phyloP scores from a whole-genome alignment of 805 yeast species.

The Saccharomyces eubayanus region DNA sequence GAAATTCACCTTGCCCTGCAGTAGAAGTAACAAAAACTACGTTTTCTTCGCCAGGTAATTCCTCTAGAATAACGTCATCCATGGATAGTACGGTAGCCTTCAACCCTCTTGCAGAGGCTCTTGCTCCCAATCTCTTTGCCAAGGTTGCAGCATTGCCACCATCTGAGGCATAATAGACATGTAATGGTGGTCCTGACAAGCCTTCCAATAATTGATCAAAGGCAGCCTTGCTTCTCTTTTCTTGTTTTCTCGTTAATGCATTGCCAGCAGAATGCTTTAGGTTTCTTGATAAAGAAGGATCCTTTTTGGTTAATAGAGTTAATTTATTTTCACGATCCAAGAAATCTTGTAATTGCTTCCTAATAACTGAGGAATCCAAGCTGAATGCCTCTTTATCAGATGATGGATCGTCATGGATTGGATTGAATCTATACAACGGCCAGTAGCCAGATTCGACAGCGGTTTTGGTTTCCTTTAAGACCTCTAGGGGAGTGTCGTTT shows the following conservation, averaged over 20 bases:
- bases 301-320: slow-evolving; percentile 59
- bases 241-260: slow-evolving; percentile 51
- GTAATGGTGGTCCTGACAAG: slow-evolving; percentile 83
- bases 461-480: slow-evolving; percentile 76
- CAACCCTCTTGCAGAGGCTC: slow-evolving; percentile 70
- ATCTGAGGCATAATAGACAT: slow-evolving; percentile 81
- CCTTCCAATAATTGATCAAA: slow-evolving; percentile 73
- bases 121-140: slow-evolving; percentile 69
- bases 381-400: slow-evolving; percentile 52
- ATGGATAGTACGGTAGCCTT: slow-evolving; percentile 47
- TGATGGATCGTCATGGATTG: slow-evolving; percentile 35
- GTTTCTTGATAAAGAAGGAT: slow-evolving; percentile 72
- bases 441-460: slow-evolving; percentile 94
- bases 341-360: slow-evolving; percentile 67
- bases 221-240: slow-evolving; percentile 64
- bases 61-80: slow-evolving; percentile 65
- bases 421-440: slow-evolving; percentile 88
- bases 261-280: slow-evolving; percentile 56
- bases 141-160: slow-evolving; percentile 81
- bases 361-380: slow-evolving; percentile 76
- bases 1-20: slow-evolving; percentile 93
- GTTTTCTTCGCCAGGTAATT: slow-evolving; percentile 51
- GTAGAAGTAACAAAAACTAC: slow-evolving; percentile 79
- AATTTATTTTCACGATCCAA: slow-evolving; percentile 85
- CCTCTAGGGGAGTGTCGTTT: slow-evolving; percentile 57